A percentile compares a stretch with the other conserved stretches of the same genome.
Evolutionary conservation across 306 rosid genomes (phyloP).

Genomic region (Gastrolobium bilobum): DNA sequence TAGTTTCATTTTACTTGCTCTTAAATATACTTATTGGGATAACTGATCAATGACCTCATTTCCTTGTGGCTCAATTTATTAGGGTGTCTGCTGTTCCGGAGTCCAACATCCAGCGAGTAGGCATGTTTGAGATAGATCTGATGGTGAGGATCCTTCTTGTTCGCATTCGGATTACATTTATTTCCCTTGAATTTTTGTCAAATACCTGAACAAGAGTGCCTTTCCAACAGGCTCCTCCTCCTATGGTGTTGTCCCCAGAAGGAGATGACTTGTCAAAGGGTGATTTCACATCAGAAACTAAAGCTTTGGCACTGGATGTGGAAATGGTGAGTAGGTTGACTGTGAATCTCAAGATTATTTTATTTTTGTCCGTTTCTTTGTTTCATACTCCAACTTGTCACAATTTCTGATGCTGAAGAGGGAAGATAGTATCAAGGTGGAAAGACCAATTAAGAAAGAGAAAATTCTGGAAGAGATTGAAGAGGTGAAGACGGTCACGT

Average conservation of each 20-base stretch:
- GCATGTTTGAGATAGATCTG: constrained; percentile 70
- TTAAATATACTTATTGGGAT: constrained; percentile 12
- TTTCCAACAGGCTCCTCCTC: constrained; percentile 77
- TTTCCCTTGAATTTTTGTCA: constrained; percentile 44
- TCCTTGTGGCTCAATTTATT: constrained; percentile 39
- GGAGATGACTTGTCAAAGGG: constrained; percentile 50
- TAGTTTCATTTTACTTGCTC: neutral
- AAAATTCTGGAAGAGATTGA: constrained; percentile 44
- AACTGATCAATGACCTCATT: constrained; percentile 26
- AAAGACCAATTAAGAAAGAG: constrained; percentile 45
- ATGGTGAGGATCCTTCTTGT: constrained; percentile 66
- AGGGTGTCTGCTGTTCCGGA: constrained; percentile 52
- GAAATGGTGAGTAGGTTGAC: constrained; percentile 59
- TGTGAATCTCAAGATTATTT: constrained; percentile 13
- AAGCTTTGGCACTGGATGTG: constrained; percentile 40
- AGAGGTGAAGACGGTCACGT: constrained; percentile 47
- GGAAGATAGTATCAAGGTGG: constrained; percentile 48
- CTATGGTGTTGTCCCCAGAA: constrained; percentile 53
- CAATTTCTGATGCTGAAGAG: constrained; percentile 52
- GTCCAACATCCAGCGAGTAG: constrained; percentile 51
- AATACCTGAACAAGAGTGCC: constrained; percentile 42
- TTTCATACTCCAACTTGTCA: constrained; percentile 24
- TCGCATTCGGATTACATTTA: constrained; percentile 42
- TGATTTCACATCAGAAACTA: constrained; percentile 49
- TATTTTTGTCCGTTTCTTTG: neutral